Evolutionary conservation across 2,329 filamentous ascomycete genomes (phyloP).

Genomic region (Phyllosticta citriasiana): DNA sequence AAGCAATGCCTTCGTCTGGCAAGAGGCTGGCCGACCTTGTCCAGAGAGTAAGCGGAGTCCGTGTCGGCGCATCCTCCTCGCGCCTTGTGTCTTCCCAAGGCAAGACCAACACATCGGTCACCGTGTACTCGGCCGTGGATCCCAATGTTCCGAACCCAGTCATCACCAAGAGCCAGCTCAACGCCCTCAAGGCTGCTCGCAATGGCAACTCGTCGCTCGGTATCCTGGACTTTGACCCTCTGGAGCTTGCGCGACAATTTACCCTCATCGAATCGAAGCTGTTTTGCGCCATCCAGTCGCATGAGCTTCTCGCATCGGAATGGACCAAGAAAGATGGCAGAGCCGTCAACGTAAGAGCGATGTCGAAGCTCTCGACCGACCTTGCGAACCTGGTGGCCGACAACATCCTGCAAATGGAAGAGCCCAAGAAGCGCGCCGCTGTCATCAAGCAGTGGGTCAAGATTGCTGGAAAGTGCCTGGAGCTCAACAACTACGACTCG

Average conservation of each 20-base stretch:
- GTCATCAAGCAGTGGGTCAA: constrained; percentile 99
- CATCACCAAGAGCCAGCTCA: constrained; percentile 67
- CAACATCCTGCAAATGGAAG: constrained; percentile 78
- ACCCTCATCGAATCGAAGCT: constrained; percentile 86
- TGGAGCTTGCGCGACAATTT: constrained; percentile 85
- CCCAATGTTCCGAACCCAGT: constrained; percentile 59
- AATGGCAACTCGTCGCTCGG: constrained; percentile 58
- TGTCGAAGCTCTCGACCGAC: constrained; percentile 87
- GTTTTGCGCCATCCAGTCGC: constrained; percentile 84
- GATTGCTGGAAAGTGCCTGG: constrained; percentile 74
- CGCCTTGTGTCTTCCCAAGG: constrained; percentile 76
- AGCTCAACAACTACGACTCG: constrained; percentile 91
- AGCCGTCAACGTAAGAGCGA: constrained; percentile 83
- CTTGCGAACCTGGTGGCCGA: constrained; percentile 88
- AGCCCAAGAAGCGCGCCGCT: constrained; percentile 80
- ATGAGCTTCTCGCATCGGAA: constrained; percentile 82
- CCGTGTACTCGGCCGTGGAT: constrained; percentile 60
- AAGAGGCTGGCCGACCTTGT: constrained; percentile 71
- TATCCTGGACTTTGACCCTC: constrained; percentile 81
- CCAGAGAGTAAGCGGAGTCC: constrained; percentile 63
- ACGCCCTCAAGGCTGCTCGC: constrained; percentile 63
- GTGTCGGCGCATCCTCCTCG: constrained; percentile 64
- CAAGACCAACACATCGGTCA: constrained; percentile 70
- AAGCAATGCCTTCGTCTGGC: constrained; percentile 64
- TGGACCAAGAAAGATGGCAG: constrained; percentile 85